phyloP scores from a whole-genome alignment of 805 yeast species.

The Clavispora carvajalis region DNA sequence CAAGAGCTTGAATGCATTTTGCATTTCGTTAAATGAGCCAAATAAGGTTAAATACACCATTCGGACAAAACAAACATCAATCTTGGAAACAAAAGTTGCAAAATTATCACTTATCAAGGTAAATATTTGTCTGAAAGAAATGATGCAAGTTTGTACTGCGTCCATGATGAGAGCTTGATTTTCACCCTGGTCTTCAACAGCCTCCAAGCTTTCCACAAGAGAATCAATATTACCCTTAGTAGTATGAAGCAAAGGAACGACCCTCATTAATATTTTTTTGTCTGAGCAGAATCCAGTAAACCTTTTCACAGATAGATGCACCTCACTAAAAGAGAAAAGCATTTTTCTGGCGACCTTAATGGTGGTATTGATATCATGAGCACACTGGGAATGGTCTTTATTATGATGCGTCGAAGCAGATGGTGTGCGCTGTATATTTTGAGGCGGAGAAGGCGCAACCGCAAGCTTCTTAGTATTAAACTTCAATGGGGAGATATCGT shows the following conservation, averaged over 20 bases:
- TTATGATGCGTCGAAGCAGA: not conserved
- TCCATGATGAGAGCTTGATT: slow-evolving; percentile 26
- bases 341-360: slow-evolving; percentile 55
- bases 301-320: slow-evolving; percentile 54
- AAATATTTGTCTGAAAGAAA: slow-evolving; percentile 50
- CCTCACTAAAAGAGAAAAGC: slow-evolving; percentile 57
- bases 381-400: not conserved
- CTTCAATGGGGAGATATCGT: not conserved
- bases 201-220: slow-evolving; percentile 52
- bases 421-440: not conserved
- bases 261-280: slow-evolving; percentile 47
- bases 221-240: slow-evolving; percentile 53
- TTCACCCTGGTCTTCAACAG: slow-evolving; percentile 33
- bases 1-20: slow-evolving; percentile 55
- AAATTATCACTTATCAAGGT: slow-evolving; percentile 44
- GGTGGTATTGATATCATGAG: slow-evolving; percentile 16
- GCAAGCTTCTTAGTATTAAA: not conserved
- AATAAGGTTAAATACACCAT: slow-evolving; percentile 27
- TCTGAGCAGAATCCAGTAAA: slow-evolving; percentile 56
- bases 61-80: slow-evolving; percentile 56
- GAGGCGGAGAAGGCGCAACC: not conserved
- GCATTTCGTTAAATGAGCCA: slow-evolving; percentile 62
- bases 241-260: slow-evolving; percentile 46
- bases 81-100: slow-evolving; percentile 43
- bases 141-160: slow-evolving; percentile 29